Conservation (phyloP, 2,329 filamentous ascomycete species). For the Fusarium graminum region DNA sequence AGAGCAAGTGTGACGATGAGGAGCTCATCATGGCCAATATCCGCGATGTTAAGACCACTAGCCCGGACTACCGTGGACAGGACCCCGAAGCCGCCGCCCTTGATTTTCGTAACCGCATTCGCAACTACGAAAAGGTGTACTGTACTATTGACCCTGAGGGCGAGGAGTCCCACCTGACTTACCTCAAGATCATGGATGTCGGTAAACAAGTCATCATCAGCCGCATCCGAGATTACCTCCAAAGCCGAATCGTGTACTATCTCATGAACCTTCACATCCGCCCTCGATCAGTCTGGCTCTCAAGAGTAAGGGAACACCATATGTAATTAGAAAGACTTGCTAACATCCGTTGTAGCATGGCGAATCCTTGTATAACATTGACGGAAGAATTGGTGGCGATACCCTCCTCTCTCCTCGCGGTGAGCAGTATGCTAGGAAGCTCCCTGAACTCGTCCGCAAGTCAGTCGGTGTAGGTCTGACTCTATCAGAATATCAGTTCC, state of each 20-base stretch:
- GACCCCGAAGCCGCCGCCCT: slow-evolving; percentile 91
- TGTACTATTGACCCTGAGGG: slow-evolving; percentile 85
- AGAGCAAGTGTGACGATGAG: slow-evolving; percentile 97
- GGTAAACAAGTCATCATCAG: slow-evolving; percentile 98
- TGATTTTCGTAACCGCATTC: slow-evolving; percentile 94
- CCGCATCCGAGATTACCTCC: slow-evolving; percentile 94
- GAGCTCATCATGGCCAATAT: slow-evolving; percentile 98
- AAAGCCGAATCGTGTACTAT: slow-evolving; percentile 97
- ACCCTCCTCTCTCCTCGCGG: slow-evolving; percentile 87
- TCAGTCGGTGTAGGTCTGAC: slow-evolving; percentile 80
- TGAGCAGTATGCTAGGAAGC: slow-evolving; percentile 84
- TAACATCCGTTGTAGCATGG: slow-evolving; percentile 74
- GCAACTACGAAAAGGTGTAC: slow-evolving; percentile 98
- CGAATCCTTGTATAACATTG: slow-evolving; percentile 92
- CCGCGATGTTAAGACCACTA: slow-evolving; percentile 95
- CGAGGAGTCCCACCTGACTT: slow-evolving; percentile 88
- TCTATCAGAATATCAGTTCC: neutral
- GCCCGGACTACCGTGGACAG: slow-evolving; percentile 92
- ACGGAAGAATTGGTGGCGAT: slow-evolving; percentile 93
- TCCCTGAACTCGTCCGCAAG: slow-evolving; percentile 86
- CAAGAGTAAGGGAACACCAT: slow-evolving; percentile 72
- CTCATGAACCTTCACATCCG: slow-evolving; percentile 99
- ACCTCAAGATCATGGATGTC: slow-evolving; percentile 97
- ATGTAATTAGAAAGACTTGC: neutral
- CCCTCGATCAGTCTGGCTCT: slow-evolving; percentile 95